Conservation (phyloP, 2,329 filamentous ascomycete genomes). For the Cercospora beticola region DNA sequence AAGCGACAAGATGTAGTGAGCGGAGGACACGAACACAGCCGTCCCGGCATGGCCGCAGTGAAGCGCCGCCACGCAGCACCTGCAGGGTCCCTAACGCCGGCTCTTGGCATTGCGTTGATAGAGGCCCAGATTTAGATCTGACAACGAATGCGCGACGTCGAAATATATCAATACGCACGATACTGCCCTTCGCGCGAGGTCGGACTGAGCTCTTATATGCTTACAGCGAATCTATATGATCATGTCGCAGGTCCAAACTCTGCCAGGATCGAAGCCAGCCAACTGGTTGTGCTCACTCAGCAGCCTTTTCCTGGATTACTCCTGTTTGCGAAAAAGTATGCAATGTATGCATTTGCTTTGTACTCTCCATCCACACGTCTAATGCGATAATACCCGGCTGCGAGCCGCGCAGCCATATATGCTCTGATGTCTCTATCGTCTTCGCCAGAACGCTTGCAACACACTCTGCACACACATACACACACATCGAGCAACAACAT, state of each 20-base stretch:
- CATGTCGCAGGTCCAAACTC: neutral
- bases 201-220: neutral
- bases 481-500: neutral
- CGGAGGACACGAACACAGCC: neutral
- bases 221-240: neutral
- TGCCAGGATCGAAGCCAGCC: neutral
- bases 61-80: neutral
- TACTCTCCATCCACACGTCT: neutral
- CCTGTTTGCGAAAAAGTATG: neutral
- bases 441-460: slow-evolving; percentile 15
- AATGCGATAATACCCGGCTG: neutral
- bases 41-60: neutral
- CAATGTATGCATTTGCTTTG: neutral
- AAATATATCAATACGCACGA: neutral
- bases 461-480: slow-evolving; percentile 9
- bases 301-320: neutral
- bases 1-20: neutral
- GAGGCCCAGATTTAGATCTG: neutral
- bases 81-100: neutral
- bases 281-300: neutral
- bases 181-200: neutral
- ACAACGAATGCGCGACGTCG: neutral
- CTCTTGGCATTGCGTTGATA: neutral
- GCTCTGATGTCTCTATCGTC: slow-evolving; percentile 12
- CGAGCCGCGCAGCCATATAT: neutral